Evolutionary conservation across 306 rosid genomes (phyloP).

Genomic region (Acacia confusa): DNA sequence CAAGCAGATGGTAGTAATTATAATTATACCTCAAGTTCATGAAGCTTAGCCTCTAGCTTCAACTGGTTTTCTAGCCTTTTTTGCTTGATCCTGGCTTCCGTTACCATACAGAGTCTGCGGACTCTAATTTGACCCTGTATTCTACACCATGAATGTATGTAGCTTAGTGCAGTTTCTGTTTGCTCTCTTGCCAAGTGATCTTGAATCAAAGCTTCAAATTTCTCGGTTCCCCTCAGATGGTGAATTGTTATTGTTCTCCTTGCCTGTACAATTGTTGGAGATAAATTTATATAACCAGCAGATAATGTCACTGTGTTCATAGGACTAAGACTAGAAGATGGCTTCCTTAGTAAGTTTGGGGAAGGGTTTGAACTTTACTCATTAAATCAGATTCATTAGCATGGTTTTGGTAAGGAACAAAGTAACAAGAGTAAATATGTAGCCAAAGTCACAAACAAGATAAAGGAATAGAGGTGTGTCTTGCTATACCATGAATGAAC

Average conservation of each 20-base stretch:
- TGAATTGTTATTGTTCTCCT: constrained; percentile 41
- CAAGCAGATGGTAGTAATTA: not conserved
- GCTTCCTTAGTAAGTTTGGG: not conserved
- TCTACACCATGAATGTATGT: constrained; percentile 74
- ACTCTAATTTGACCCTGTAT: constrained; percentile 66
- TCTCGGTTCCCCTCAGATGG: constrained; percentile 44
- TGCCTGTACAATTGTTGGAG: constrained; percentile 41
- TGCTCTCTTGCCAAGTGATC: constrained; percentile 58
- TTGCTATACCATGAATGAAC: constrained; percentile 50
- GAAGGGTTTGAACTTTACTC: not conserved
- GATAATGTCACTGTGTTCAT: not conserved
- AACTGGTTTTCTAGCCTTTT: constrained; percentile 64
- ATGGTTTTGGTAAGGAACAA: not conserved
- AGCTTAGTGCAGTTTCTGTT: constrained; percentile 54
- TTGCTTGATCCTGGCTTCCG: constrained; percentile 59
- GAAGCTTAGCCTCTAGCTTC: constrained; percentile 72
- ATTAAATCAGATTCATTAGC: not conserved
- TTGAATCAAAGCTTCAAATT: constrained; percentile 49
- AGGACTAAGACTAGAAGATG: not conserved
- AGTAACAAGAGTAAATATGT: not conserved
- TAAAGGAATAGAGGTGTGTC: not conserved
- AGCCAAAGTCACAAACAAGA: not conserved
- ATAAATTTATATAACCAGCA: not conserved
- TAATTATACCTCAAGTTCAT: constrained; percentile 64
- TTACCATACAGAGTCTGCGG: constrained; percentile 71